Evolutionary conservation across 139 green algal species (phyloP).

Genomic region (Chlorella sp.): DNA sequence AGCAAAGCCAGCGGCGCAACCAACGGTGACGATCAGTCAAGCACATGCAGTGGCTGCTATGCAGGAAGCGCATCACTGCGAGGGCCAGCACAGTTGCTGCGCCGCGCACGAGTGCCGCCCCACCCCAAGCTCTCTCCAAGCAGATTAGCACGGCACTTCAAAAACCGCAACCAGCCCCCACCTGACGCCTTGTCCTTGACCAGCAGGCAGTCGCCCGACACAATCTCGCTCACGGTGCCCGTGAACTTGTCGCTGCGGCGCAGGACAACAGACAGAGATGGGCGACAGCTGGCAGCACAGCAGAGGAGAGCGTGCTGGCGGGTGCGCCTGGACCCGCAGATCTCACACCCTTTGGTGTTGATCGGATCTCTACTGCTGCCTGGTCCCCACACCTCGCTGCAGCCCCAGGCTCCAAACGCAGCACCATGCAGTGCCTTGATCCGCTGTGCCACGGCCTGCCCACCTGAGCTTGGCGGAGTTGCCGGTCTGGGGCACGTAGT

Average conservation of each 20-base stretch:
- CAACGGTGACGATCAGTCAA: no score
- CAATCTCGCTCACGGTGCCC: conserved; percentile 88
- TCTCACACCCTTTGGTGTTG: no score
- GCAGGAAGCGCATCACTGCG: neutral
- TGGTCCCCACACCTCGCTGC: no score
- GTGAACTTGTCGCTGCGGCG: conserved; percentile 63
- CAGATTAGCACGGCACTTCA: no score
- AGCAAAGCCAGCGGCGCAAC: neutral
- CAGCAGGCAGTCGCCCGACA: conserved; percentile 91
- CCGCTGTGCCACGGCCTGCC: no score
- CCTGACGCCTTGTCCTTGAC: conserved; percentile 73
- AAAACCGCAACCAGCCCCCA: neutral
- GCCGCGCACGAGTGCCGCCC: neutral
- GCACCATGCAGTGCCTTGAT: neutral
- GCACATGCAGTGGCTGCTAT: neutral
- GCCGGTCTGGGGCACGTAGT: conserved; percentile 74
- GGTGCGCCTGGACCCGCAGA: no score
- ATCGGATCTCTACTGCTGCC: no score
- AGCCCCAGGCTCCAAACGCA: no score
- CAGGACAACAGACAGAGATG: neutral
- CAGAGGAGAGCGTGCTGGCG: no score
- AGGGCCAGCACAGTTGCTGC: neutral
- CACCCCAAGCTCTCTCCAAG: no score
- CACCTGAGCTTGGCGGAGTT: conserved; percentile 71
- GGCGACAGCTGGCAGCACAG: neutral